These are phyloP conservation scores for Pythium aristosporum DNA, from an alignment of 352 stramenopile genomes.

Conservation along the genomic window DNA sequence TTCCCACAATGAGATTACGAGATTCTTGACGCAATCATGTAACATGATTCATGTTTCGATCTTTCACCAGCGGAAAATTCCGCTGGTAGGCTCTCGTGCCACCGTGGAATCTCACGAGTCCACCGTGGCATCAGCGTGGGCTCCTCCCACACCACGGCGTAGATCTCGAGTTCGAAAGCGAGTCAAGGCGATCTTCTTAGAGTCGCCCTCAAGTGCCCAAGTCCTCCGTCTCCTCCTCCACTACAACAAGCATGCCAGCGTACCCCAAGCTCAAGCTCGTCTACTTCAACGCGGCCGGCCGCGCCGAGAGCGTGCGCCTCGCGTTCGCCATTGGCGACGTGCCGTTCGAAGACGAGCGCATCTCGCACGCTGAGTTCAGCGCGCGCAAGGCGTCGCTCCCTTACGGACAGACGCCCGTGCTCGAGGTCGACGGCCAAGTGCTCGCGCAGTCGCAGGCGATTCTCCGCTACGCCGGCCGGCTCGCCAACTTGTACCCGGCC, in stretches of 20 bases:
- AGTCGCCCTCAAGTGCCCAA: constrained; percentile 6
- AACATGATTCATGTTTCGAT: no score
- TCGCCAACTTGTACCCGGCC: constrained; percentile 34
- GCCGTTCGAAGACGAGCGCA: constrained; percentile 34
- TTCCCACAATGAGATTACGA: no score
- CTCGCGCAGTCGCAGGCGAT: constrained; percentile 45
- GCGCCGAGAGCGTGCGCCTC: constrained; percentile 28
- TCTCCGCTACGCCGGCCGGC: constrained; percentile 57
- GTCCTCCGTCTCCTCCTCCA: neutral
- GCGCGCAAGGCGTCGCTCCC: constrained; percentile 1
- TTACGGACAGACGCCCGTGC: constrained; percentile 26
- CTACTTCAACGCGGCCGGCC: constrained; percentile 34
- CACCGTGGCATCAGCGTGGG: no score
- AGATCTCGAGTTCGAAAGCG: no score
- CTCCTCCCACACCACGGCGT: no score
- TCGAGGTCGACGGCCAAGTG: constrained; percentile 26
- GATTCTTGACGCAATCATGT: no score
- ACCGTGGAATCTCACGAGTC: no score
- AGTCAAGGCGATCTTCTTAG: neutral
- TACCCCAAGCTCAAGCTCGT: constrained; percentile 29
- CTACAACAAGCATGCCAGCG: constrained; percentile 12
- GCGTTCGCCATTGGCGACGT: constrained; percentile 29
- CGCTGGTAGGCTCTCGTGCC: no score
- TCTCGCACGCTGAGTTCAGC: constrained; percentile 32
- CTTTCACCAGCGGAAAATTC: no score